A percentile compares a stretch with the other conserved stretches of the same genome.
phyloP scores from a whole-genome alignment of 805 yeast species.

The Metschnikowia santaceciliae region DNA sequence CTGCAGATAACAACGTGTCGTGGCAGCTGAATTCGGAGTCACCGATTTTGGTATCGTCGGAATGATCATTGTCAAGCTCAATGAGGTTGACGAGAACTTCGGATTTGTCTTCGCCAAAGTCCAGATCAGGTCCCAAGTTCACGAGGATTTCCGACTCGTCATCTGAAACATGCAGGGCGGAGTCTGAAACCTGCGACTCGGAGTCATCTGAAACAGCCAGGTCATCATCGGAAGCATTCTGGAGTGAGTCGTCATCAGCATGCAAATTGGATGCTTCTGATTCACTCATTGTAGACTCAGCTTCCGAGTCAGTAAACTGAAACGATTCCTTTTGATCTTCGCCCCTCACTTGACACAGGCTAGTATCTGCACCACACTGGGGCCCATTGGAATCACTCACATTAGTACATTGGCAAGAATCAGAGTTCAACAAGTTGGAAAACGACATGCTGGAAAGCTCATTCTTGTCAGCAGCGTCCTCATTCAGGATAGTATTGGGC shows the following conservation, averaged over 20 bases:
- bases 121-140: neutral
- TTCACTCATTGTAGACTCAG: neutral
- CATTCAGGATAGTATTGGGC: neutral
- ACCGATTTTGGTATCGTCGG: neutral
- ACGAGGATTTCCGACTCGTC: conserved; percentile 2
- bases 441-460: neutral
- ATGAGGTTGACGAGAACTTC: conserved; percentile 1
- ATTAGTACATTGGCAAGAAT: conserved; percentile 2
- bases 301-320: neutral
- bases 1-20: no score
- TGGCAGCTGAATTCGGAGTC: neutral
- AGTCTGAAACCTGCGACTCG: no score
- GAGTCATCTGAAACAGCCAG: no score
- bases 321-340: no score
- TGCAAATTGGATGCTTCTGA: neutral
- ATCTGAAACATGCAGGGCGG: neutral
- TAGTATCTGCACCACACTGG: neutral
- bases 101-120: neutral
- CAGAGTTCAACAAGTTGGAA: neutral
- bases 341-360: neutral
- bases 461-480: neutral
- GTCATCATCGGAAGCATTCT: neutral
- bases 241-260: neutral
- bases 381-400: neutral
- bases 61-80: neutral